A percentile compares a stretch with the other conserved stretches of the same genome.
These are phyloP conservation scores for Lyophyllum shimeji DNA, from an alignment of 768 basidiomycete species.

Conservation along the genomic window DNA sequence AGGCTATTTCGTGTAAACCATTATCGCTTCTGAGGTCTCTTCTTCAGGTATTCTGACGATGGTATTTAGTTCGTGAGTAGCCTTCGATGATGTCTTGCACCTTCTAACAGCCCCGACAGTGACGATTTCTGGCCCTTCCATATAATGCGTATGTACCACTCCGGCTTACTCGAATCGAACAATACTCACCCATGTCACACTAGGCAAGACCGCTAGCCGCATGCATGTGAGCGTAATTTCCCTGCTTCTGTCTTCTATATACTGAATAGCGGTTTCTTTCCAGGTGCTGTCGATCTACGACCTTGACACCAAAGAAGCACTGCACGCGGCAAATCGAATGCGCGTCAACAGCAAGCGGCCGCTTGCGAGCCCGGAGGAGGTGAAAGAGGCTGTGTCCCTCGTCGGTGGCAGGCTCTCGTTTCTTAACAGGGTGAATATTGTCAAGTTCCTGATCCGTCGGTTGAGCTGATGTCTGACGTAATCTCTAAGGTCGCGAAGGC, in stretches of 20 bases:
- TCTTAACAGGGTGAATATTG: constrained; percentile 50
- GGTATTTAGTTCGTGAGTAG: constrained; percentile 70
- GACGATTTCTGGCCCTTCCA: constrained; percentile 87
- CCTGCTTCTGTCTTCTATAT: background rate
- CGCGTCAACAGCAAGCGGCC: constrained; percentile 39
- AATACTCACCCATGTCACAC: constrained; percentile 12
- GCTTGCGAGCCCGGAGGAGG: constrained; percentile 28
- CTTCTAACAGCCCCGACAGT: constrained; percentile 32
- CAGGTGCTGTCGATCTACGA: constrained; percentile 75
- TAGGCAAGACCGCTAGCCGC: constrained; percentile 68
- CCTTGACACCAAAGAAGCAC: constrained; percentile 57
- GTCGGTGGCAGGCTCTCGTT: constrained; percentile 83
- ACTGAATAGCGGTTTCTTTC: background rate
- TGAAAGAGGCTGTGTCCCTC: constrained; percentile 51
- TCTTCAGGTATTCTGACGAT: constrained; percentile 68
- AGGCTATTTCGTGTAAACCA: constrained; percentile 17
- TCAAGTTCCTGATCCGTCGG: background rate
- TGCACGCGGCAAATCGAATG: constrained; percentile 54
- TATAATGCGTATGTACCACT: constrained; percentile 51
- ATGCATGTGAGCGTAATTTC: constrained; percentile 55
- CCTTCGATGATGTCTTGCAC: background rate
- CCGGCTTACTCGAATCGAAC: constrained; percentile 4
- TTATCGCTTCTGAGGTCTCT: constrained; percentile 5
- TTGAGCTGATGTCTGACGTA: background rate
- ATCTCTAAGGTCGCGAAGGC: constrained; percentile 48